Evolutionary conservation across 169 alveolate species (phyloP).

Genomic region (Eimeria necatrix): DNA sequence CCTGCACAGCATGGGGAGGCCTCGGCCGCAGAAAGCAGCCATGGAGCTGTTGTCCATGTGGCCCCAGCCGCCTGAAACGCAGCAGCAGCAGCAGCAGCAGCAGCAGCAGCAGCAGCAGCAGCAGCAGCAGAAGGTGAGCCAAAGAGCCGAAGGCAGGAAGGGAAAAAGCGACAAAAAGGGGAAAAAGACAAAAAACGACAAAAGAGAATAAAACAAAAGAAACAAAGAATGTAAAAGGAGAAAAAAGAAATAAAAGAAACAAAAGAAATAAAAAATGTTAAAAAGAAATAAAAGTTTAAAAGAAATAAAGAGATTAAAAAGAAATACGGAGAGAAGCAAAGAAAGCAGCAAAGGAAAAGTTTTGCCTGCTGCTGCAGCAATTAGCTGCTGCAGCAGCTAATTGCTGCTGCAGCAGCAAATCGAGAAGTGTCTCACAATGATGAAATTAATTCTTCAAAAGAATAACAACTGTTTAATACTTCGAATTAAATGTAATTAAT

Average conservation of each 20-base stretch:
- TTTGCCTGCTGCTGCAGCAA: no score
- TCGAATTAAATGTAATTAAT: no score
- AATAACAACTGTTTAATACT: no score
- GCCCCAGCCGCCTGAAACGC: not conserved
- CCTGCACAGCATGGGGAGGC: constrained; percentile 32
- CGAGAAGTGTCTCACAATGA: no score
- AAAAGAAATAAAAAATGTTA: no score
- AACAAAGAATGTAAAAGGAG: not conserved
- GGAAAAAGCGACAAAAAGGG: not conserved
- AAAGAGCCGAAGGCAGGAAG: not conserved
- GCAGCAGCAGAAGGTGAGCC: not conserved
- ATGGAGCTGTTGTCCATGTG: not conserved
- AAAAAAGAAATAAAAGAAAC: no score
- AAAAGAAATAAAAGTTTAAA: no score
- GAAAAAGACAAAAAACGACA: not conserved
- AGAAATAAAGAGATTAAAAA: not conserved
- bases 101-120: not conserved
- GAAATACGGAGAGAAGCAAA: not conserved
- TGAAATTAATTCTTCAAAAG: no score
- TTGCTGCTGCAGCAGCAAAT: no score
- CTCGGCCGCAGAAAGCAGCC: constrained; percentile 22
- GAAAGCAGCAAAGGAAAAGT: not conserved
- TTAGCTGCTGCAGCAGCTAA: no score
- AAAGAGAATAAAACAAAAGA: not conserved
- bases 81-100: not conserved